Base-by-base conservation (phyloP, 345 rosid species). In the Eucalyptus caleyi region DNA sequence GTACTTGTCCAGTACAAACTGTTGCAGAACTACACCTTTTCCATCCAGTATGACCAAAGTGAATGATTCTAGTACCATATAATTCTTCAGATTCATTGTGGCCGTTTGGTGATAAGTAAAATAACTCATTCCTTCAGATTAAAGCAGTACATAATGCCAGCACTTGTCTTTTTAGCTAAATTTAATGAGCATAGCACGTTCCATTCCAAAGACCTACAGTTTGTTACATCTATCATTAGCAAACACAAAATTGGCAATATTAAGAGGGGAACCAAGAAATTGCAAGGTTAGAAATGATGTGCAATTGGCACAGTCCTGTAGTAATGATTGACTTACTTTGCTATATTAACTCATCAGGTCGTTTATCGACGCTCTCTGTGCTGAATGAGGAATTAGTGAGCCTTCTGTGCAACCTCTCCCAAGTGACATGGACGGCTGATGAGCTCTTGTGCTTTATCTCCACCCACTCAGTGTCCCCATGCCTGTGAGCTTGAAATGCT, bases 341-440 rank as follows among this genome's bases (percentile, higher is more conserved):
- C 11, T 42, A 82, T 54, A 27, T 16, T 50, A 44, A 32, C 45
- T 65, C 53, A 26, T n/a, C 92, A 95, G 95, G 88, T 81, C 86
- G 89, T 88, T 50, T 87, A 9, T 88, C 91, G 9, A 80, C 89
- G 65, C 87, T 93, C 67, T 77, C 90, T 24, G 53, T 89, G 8
- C 85, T 89, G 94, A 92, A 90, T 50, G 90, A 88, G 88, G 92
- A 91, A 82, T 86, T 90, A 44, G 86, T 91, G 59, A 87, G 89
- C 50, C 90, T 88, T 90, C 93, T 93, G 51, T 67, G 89, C 89
- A 89, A 86, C 49, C 91, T 90, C 37, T 92, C 94, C 54, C 83
- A 87, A 10, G 65, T 90, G 86, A 93, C 88, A 34, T 53, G 92
- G 90, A 88, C 87, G 7, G 65, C 91, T 44, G 59, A 53, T 37